Percentiles rank a stretch among this genome's conserved stretches.
phyloP scores from a whole-genome alignment of 768 basidiomycete genomes.

The Termitomyces sp. region DNA sequence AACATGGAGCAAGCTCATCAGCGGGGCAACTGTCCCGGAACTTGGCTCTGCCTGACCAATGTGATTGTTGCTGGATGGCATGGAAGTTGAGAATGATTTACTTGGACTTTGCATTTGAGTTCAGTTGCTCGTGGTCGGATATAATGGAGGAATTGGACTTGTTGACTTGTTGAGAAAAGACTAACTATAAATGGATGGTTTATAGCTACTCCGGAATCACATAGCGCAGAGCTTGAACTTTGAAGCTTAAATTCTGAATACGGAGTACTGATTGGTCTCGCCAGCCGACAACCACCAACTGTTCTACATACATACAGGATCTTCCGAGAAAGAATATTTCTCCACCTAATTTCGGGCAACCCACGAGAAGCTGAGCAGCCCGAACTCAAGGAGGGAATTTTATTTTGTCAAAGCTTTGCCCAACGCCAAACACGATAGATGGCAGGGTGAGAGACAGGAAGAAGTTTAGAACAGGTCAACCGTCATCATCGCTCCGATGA shows the following conservation, averaged over 20 bases:
- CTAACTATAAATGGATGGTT: too few species aligned
- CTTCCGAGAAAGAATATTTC: conserved; percentile 38
- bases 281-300: too few species aligned
- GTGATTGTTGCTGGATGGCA: conserved; percentile 19
- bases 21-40: conserved; percentile 14
- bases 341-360: conserved; percentile 78
- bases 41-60: conserved; percentile 13
- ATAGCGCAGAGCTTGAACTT: too few species aligned
- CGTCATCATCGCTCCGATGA: conserved; percentile 79
- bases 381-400: conserved; percentile 81
- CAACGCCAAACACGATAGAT: conserved; percentile 24
- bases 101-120: conserved; percentile 67
- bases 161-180: too few species aligned
- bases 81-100: conserved; percentile 13
- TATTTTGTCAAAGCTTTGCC: conserved; percentile 60
- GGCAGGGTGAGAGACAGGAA: conserved; percentile 72
- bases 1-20: conserved; percentile 58
- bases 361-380: conserved; percentile 43
- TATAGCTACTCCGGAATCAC: too few species aligned
- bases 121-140: conserved; percentile 77
- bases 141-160: too few species aligned
- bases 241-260: too few species aligned
- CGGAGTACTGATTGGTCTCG: too few species aligned
- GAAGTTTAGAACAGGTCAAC: conserved; percentile 34
- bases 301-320: too few species aligned